These are phyloP conservation scores for Colletotrichum tropicale DNA, from an alignment of 2,329 filamentous ascomycete species.

Conservation along the genomic window DNA sequence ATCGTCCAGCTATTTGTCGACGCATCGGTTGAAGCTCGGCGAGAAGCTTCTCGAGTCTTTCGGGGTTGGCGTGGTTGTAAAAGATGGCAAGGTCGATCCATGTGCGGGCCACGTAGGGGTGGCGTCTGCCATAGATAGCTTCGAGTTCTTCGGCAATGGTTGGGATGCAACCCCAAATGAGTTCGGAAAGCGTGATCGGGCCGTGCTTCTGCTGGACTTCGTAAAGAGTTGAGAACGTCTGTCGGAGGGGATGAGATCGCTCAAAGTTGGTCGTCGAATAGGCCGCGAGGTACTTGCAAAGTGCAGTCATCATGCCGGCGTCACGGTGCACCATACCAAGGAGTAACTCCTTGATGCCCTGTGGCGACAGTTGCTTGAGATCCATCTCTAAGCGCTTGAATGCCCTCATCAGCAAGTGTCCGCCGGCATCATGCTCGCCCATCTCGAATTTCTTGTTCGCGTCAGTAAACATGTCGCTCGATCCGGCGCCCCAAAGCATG, in stretches of 20 bases:
- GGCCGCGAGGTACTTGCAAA: constrained; percentile 49
- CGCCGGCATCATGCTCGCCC: constrained; percentile 42
- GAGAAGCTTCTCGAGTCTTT: constrained; percentile 40
- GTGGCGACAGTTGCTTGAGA: constrained; percentile 45
- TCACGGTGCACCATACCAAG: constrained; percentile 49
- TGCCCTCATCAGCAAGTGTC: constrained; percentile 43
- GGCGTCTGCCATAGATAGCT: constrained; percentile 45
- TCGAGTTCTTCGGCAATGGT: constrained; percentile 48
- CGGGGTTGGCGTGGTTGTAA: constrained; percentile 39
- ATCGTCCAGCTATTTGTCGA: constrained; percentile 37
- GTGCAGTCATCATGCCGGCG: constrained; percentile 47
- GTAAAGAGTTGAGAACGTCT: constrained; percentile 47
- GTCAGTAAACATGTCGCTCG: constrained; percentile 47
- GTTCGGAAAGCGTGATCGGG: constrained; percentile 43
- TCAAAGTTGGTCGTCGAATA: constrained; percentile 49
- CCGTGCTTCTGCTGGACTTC: constrained; percentile 51
- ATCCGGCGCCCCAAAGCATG: constrained; percentile 48
- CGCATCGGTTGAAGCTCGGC: constrained; percentile 40
- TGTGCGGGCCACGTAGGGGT: constrained; percentile 46
- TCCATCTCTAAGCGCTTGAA: constrained; percentile 48
- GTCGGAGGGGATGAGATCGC: constrained; percentile 45
- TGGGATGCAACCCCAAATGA: constrained; percentile 45
- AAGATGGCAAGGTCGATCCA: constrained; percentile 47
- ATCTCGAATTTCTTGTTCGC: constrained; percentile 48
- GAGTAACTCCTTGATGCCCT: constrained; percentile 46